phyloP scores from a whole-genome alignment of 768 basidiomycete genomes.

The Tulasnella sp. region DNA sequence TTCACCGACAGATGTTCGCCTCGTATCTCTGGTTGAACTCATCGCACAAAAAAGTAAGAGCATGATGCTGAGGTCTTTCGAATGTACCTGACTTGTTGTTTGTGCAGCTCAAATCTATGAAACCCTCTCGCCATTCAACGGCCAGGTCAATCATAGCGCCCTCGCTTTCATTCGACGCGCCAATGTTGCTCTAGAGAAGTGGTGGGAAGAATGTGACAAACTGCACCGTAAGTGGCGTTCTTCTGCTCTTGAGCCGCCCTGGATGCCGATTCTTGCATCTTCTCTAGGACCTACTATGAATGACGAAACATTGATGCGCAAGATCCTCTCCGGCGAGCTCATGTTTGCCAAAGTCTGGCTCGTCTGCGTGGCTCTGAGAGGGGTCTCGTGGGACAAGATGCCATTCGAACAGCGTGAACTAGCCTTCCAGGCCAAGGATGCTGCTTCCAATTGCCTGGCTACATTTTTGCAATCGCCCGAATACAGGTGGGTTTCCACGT shows the following conservation, averaged over 20 bases:
- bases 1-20: slow-evolving; percentile 77
- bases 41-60: slow-evolving; percentile 78
- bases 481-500: slow-evolving; percentile 49
- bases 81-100: background rate
- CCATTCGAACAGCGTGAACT: slow-evolving; percentile 88
- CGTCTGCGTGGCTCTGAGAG: slow-evolving; percentile 81
- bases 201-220: slow-evolving; percentile 82
- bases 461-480: slow-evolving; percentile 72
- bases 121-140: slow-evolving; percentile 72
- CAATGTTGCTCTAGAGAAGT: slow-evolving; percentile 74
- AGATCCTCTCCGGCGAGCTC: slow-evolving; percentile 76
- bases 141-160: slow-evolving; percentile 74
- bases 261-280: slow-evolving; percentile 1
- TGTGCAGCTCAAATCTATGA: slow-evolving; percentile 80
- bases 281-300: slow-evolving; percentile 60
- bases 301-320: slow-evolving; percentile 72
- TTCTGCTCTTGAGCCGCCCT: background rate
- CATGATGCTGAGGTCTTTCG: background rate
- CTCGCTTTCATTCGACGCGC: slow-evolving; percentile 80
- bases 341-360: slow-evolving; percentile 94
- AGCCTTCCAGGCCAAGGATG: slow-evolving; percentile 90
- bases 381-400: slow-evolving; percentile 93
- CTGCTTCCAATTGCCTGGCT: slow-evolving; percentile 71
- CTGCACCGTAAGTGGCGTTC: slow-evolving; percentile 49
- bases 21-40: slow-evolving; percentile 79